Percentiles rank a stretch among this genome's conserved stretches.
Conservation (phyloP, 192 early-diverging fungal species). For the Geranomyces michiganensis region DNA sequence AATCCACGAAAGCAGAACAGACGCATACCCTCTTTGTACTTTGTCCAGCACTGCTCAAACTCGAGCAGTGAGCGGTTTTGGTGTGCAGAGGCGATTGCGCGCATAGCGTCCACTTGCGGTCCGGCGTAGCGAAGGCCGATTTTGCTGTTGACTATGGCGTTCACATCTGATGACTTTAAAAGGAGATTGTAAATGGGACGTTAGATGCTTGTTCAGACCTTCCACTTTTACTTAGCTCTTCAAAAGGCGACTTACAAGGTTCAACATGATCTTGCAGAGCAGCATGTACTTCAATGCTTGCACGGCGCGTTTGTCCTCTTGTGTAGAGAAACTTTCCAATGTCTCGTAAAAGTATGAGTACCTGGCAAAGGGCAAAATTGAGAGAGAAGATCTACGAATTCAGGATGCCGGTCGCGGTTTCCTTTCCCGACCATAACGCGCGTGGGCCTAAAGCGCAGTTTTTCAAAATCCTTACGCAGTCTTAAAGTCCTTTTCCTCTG, state of each 20-base stretch:
- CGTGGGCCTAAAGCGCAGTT: neutral
- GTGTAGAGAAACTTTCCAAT: constrained; percentile 88
- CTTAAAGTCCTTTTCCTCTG: constrained; percentile 99
- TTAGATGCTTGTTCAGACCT: neutral
- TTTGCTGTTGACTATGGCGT: constrained; percentile 88
- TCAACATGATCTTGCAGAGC: constrained; percentile 99
- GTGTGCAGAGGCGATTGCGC: constrained; percentile 90
- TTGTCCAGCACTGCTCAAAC: constrained; percentile 89
- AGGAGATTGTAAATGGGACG: neutral
- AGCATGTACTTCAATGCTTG: constrained; percentile 97
- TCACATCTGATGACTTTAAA: constrained; percentile 87
- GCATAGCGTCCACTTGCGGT: constrained; percentile 90
- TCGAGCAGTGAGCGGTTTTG: constrained; percentile 96
- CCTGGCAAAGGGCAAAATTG: constrained; percentile 21
- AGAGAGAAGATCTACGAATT: no score
- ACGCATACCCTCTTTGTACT: constrained; percentile 78
- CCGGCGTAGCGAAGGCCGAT: constrained; percentile 87
- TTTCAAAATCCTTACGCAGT: constrained; percentile 70
- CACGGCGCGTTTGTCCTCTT: constrained; percentile 85
- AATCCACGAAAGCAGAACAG: no score
- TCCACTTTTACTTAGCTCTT: neutral
- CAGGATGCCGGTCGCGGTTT: neutral
- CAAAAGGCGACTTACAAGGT: constrained; percentile 63
- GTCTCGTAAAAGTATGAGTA: constrained; percentile 99
- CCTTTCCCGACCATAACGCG: no score